A percentile compares a stretch with the other conserved stretches of the same genome.
These are phyloP conservation scores for Mycena haematopus DNA, from an alignment of 768 basidiomycete genomes.

Conservation along the genomic window DNA sequence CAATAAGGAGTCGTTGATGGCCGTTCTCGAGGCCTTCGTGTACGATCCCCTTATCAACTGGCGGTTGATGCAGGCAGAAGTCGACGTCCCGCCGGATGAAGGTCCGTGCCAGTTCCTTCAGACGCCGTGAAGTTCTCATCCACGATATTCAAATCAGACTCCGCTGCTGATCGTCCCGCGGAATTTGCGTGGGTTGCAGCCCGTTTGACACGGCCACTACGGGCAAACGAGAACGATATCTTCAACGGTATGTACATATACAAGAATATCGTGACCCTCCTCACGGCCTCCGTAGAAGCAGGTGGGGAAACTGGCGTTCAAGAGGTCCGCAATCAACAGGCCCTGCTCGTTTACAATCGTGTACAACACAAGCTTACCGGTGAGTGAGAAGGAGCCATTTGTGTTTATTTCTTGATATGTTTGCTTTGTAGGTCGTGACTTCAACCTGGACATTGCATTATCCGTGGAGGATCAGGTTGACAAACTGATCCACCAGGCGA, in stretches of 20 bases:
- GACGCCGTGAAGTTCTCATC: constrained; percentile 8
- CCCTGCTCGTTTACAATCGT: constrained; percentile 90
- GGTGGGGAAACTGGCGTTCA: constrained; percentile 64
- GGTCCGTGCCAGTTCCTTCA: constrained; percentile 44
- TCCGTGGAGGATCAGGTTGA: constrained; percentile 86
- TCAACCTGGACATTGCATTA: constrained; percentile 82
- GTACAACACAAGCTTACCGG: constrained; percentile 96
- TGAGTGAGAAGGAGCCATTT: constrained; percentile 37
- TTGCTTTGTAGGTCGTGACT: constrained; percentile 77
- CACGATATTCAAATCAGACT: constrained; percentile 34
- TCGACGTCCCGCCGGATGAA: constrained; percentile 64
- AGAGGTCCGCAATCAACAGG: constrained; percentile 92
- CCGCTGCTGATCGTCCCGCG: constrained; percentile 51
- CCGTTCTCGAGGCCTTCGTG: constrained; percentile 97
- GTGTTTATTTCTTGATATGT: not conserved
- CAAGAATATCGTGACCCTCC: not conserved
- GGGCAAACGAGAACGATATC: constrained; percentile 93
- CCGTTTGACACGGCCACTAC: constrained; percentile 78
- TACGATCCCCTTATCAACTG: constrained; percentile 99
- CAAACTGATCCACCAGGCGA: constrained; percentile 92
- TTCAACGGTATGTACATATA: constrained; percentile 69
- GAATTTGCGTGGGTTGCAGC: constrained; percentile 66
- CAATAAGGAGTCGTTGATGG: constrained; percentile 98
- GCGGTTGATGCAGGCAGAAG: constrained; percentile 89
- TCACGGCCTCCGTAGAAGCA: constrained; percentile 37